phyloP scores from a whole-genome alignment of 805 yeast genomes.

The Nakazawaea pomicola region DNA sequence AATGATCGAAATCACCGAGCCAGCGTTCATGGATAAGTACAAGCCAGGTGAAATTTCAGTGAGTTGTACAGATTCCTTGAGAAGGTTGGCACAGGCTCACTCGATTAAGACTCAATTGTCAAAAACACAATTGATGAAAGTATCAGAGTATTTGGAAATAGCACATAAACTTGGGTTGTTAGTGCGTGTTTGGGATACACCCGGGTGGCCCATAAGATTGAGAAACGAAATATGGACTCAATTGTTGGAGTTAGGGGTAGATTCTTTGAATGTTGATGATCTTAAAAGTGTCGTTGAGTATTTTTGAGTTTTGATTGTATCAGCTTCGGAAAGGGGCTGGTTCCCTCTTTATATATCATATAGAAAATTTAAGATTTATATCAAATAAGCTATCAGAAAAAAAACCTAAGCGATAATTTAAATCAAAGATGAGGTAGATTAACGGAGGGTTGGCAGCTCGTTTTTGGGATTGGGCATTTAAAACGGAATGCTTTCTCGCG shows the following conservation, averaged over 20 bases:
- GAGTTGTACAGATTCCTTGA: slow-evolving; percentile 20
- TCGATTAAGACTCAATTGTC: too few relatives aligned
- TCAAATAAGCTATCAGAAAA: too few relatives aligned
- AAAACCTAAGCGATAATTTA: too few relatives aligned
- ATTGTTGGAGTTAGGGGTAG: slow-evolving; percentile 42
- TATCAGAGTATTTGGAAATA: slow-evolving; percentile 19
- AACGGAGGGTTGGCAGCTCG: too few relatives aligned
- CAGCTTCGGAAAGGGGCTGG: too few relatives aligned
- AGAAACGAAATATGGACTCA: slow-evolving; percentile 47
- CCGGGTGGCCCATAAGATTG: slow-evolving; percentile 51
- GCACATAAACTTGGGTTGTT: slow-evolving; percentile 50
- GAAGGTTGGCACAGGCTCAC: too few relatives aligned
- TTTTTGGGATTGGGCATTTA: too few relatives aligned
- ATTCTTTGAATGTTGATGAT: slow-evolving; percentile 60
- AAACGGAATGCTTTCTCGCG: too few relatives aligned
- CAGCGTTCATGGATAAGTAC: slow-evolving; percentile 14
- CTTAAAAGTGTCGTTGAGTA: slow-evolving; percentile 23
- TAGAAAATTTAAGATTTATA: too few relatives aligned
- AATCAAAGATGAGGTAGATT: too few relatives aligned
- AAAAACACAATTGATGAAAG: slow-evolving; percentile 23
- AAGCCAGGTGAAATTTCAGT: slow-evolving; percentile 19
- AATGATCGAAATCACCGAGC: slow-evolving; percentile 21
- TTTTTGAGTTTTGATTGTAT: slow-evolving; percentile 1
- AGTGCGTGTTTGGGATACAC: slow-evolving; percentile 69
- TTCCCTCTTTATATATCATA: too few relatives aligned